Evolutionary conservation across 2,329 filamentous ascomycete species (phyloP).

Genomic region (Ophiostoma australiae): DNA sequence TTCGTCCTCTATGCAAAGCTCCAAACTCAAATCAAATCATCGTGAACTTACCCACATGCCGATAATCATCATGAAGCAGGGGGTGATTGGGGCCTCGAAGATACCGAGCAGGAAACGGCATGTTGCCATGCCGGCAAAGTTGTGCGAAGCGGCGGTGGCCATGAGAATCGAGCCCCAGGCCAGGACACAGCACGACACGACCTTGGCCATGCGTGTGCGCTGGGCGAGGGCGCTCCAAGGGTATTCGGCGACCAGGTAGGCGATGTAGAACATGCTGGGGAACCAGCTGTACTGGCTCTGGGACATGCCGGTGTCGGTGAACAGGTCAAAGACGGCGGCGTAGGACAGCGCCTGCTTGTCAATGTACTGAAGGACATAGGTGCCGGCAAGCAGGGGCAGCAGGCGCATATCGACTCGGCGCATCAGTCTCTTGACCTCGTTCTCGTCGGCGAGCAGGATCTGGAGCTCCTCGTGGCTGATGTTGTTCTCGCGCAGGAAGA

Average conservation of each 20-base stretch:
- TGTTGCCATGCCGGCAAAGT: conserved; percentile 51
- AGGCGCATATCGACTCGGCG: conserved; percentile 14
- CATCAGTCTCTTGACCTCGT: conserved; percentile 15
- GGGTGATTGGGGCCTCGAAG: conserved; percentile 54
- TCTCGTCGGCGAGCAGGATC: conserved; percentile 14
- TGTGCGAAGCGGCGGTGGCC: conserved; percentile 47
- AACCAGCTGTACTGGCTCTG: conserved; percentile 21
- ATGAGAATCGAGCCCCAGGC: conserved; percentile 46
- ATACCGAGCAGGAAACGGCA: conserved; percentile 54
- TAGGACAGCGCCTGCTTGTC: conserved; percentile 19
- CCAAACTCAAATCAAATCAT: background rate
- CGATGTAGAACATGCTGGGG: conserved; percentile 25
- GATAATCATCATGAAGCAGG: conserved; percentile 54
- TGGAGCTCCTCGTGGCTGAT: conserved; percentile 16
- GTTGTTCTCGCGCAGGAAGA: conserved; percentile 17
- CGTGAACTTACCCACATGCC: conserved; percentile 45
- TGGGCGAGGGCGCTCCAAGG: conserved; percentile 20
- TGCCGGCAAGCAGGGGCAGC: conserved; percentile 14
- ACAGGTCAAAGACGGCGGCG: conserved; percentile 15
- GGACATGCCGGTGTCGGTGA: conserved; percentile 12
- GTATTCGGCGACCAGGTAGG: conserved; percentile 25
- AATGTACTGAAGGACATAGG: conserved; percentile 15
- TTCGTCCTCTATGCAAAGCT: background rate
- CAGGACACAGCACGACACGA: conserved; percentile 20
- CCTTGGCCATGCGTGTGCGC: conserved; percentile 24